These are phyloP conservation scores for Avena eriantha DNA, from an alignment of 176 grass and related monocot species.

Conservation along the genomic window DNA sequence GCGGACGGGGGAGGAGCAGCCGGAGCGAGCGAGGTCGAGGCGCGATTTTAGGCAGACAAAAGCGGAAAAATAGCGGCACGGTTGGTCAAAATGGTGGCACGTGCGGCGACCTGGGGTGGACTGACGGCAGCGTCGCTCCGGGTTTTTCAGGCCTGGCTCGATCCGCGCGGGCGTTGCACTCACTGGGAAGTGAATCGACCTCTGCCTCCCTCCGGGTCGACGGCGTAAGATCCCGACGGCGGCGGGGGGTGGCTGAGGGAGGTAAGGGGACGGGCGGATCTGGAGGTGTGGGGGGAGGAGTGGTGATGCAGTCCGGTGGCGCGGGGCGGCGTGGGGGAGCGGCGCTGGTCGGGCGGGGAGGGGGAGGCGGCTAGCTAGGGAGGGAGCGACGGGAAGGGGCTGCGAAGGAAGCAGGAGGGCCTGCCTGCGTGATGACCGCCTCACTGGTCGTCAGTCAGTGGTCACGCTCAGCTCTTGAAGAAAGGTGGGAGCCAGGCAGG, in stretches of 20 bases:
- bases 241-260: not conserved
- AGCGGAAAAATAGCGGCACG: not conserved
- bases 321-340: not conserved
- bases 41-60: not conserved
- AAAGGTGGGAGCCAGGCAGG: not conserved
- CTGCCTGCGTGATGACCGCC: not conserved
- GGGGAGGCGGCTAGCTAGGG: not conserved
- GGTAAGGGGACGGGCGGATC: not conserved
- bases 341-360: not conserved
- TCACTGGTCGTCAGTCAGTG: slow-evolving; percentile 17
- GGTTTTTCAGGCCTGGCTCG: not conserved
- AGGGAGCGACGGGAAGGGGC: not conserved
- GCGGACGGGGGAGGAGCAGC: not conserved
- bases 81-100: slow-evolving; percentile 8
- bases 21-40: not conserved
- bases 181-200: not conserved
- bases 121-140: not conserved
- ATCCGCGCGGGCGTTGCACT: not conserved
- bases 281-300: not conserved
- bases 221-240: not conserved
- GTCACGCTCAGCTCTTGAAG: not conserved
- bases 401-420: not conserved
- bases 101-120: not conserved
- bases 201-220: not conserved
- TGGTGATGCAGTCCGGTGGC: not conserved